Conservation (phyloP, 345 rosid species). For the Eucalyptus sideroxylon region DNA sequence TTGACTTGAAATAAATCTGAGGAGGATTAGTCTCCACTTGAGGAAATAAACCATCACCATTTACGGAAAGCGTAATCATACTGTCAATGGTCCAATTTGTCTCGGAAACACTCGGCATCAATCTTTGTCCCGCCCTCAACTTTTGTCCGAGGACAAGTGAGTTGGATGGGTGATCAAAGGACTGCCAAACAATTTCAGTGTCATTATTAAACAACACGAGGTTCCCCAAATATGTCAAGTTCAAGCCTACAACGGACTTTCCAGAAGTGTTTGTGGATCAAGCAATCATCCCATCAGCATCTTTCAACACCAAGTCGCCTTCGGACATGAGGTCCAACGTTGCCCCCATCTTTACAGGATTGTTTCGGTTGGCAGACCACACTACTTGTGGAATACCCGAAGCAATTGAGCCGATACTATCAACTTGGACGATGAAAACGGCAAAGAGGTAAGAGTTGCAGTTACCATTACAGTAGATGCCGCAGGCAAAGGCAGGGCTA, state of each 20-base stretch:
- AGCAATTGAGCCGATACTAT: too few species aligned
- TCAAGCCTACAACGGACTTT: background rate
- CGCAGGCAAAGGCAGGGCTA: background rate
- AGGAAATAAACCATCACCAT: background rate
- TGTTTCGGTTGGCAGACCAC: constrained; percentile 9
- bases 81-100: background rate
- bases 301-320: background rate
- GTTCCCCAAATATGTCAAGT: background rate
- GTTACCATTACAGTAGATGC: background rate
- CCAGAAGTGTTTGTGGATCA: background rate
- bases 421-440: too few species aligned
- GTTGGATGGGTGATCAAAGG: background rate
- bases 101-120: background rate
- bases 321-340: background rate
- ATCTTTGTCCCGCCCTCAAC: background rate
- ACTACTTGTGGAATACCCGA: background rate
- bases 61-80: background rate
- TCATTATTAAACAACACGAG: background rate
- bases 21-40: background rate
- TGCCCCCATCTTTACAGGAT: background rate
- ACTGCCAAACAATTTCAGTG: background rate
- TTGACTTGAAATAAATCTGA: background rate
- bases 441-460: background rate
- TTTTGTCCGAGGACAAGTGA: background rate
- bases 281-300: background rate